Evolutionary conservation across 495 filamentous ascomycete genomes (phyloP).

Genomic region (Trichoderma virens): DNA sequence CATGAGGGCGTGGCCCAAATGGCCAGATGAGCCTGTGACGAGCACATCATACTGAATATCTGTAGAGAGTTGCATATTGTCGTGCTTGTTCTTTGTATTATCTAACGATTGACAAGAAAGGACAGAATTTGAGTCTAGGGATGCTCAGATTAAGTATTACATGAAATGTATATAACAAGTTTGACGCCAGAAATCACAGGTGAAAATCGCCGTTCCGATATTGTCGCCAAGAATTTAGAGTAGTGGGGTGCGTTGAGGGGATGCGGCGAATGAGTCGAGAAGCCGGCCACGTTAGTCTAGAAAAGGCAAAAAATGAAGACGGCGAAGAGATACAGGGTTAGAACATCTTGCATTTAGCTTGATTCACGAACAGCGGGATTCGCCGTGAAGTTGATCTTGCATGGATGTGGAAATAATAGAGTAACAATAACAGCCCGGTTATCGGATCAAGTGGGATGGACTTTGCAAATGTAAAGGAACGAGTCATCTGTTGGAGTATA

Average conservation of each 20-base stretch:
- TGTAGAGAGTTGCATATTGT: neutral
- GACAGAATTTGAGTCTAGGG: neutral
- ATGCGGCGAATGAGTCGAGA: neutral
- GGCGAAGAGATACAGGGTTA: neutral
- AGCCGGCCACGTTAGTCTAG: neutral
- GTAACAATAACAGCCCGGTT: no score
- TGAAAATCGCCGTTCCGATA: neutral
- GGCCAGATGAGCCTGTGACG: constrained; percentile 27
- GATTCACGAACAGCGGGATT: no score
- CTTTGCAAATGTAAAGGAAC: no score
- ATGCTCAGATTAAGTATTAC: no score
- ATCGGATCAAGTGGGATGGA: no score
- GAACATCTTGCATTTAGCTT: no score
- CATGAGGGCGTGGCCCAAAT: constrained; percentile 26
- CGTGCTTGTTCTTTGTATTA: neutral
- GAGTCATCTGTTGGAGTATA: no score
- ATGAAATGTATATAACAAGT: neutral
- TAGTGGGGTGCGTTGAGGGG: neutral
- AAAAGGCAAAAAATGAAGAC: neutral
- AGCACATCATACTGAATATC: constrained; percentile 15
- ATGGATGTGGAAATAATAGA: no score
- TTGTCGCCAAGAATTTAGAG: neutral
- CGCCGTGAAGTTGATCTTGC: no score
- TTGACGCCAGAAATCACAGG: no score
- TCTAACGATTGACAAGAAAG: neutral